Base-by-base conservation (phyloP, 1,284 basidiomycete species). In the Cutaneotrichosporon sp. region DNA sequence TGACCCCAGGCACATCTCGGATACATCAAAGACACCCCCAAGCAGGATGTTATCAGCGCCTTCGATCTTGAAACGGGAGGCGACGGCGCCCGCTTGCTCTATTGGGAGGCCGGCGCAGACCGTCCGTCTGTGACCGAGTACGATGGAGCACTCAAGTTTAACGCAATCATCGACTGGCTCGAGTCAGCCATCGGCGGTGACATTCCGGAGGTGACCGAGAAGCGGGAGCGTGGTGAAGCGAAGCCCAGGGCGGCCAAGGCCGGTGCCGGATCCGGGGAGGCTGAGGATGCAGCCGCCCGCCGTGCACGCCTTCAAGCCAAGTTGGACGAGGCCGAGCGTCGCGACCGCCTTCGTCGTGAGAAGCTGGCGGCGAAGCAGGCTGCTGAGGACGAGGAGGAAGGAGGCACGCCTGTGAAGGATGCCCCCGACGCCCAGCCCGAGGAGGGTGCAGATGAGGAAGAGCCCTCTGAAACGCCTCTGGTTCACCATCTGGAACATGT, bases 1-100 rank as follows among this genome's bases (percentile, higher is more conserved):
- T 64, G 57, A 65, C 49, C 5, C 1, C 52, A 70, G 68, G 79
- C 90, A 20, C 78, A 77, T 22, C 82, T 91, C 58, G 86, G 80
- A 2, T 81, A 81, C 47, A 81, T 86, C 65, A 81, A 81, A 44
- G 88, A 91, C 55, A 65, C 68, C 1, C 41, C 60, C 69, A 79
- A 80, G 14, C 78, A 83, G 46, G 85, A 83, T 20, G 52, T 69
- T 8, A 58, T 70, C 12, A 51, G 60, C 9, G 50, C 65, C 0
- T 65, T 65, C 1, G 54, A 63, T 22, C 63, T 63, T 35, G 66
- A 71, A 18, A 30, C 63, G 8, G 61, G 65, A 0, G 53, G 59
- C 18, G 70, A 74, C 48, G 56, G 62, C 23, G 63, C 70, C 9
- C 60, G 70, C 13, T 63, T 72, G 0, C 57, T 75, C 8, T 57